These are phyloP conservation scores for Seminavis robusta DNA, from an alignment of 108 stramenopile species.

Conservation along the genomic window DNA sequence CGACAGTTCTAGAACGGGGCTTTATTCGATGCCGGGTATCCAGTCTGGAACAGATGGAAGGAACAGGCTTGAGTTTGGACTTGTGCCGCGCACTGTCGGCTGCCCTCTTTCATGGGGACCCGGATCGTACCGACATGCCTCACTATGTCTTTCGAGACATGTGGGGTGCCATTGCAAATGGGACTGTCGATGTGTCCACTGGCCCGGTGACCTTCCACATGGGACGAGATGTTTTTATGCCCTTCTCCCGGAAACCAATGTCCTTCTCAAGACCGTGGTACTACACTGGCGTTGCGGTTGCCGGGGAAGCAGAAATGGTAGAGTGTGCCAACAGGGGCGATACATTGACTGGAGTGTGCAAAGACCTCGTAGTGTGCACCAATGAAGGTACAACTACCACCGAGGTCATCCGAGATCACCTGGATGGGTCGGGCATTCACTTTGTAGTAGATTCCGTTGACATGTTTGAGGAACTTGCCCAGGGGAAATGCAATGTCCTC, in stretches of 20 bases:
- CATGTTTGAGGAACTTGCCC: too few species aligned
- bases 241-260: not conserved
- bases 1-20: too few species aligned
- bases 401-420: too few species aligned
- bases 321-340: not conserved
- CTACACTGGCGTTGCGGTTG: not conserved
- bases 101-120: not conserved
- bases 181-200: not conserved
- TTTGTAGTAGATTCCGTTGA: too few species aligned
- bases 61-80: too few species aligned
- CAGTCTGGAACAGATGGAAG: too few species aligned
- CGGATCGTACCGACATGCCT: not conserved
- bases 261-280: not conserved
- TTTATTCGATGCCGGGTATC: too few species aligned
- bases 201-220: not conserved
- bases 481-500: not conserved
- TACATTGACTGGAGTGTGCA: not conserved
- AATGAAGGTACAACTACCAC: not conserved
- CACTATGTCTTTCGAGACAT: not conserved
- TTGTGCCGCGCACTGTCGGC: not conserved
- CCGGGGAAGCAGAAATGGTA: not conserved
- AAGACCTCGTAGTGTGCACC: not conserved
- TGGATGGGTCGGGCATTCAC: too few species aligned
- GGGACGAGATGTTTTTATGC: not conserved
- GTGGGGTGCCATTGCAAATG: not conserved